Percentiles rank a stretch among this genome's conserved stretches.
Conservation (phyloP, 257 asterid genomes). For the Petrea volubilis region DNA sequence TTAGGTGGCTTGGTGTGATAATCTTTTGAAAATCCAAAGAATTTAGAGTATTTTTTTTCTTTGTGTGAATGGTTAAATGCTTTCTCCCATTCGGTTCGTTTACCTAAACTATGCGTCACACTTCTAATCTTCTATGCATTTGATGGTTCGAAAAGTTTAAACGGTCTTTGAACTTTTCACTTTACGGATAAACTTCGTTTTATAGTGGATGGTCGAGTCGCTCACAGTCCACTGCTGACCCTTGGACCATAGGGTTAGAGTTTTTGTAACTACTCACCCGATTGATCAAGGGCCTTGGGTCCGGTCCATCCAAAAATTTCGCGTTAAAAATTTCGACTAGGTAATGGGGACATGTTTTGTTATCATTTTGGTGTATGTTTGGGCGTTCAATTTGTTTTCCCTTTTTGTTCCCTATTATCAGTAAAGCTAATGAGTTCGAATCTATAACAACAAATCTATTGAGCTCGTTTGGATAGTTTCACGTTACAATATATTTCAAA, state of each 20-base stretch:
- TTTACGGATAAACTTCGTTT: background rate
- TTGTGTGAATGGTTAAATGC: too few relatives aligned
- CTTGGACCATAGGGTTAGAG: background rate
- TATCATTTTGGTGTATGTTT: background rate
- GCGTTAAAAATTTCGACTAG: too few relatives aligned
- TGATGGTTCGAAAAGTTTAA: background rate
- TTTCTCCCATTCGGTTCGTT: background rate
- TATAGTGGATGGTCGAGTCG: background rate
- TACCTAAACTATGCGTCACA: background rate
- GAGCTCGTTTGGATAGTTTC: too few relatives aligned
- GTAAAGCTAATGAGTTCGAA: too few relatives aligned
- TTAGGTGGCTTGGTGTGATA: background rate
- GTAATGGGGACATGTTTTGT: background rate
- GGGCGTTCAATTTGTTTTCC: too few relatives aligned
- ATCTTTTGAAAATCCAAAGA: too few relatives aligned
- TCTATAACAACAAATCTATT: too few relatives aligned
- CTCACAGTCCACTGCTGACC: background rate
- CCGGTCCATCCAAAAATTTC: too few relatives aligned
- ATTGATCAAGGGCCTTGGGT: background rate
- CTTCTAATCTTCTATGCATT: background rate
- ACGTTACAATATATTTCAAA: too few relatives aligned
- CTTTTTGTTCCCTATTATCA: too few relatives aligned
- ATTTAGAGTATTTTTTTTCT: too few relatives aligned
- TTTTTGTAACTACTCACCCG: background rate
- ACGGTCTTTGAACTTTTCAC: background rate